Base-by-base conservation (phyloP, 2,329 filamentous ascomycete genomes). In the Trichoderma oligosporum region DNA sequence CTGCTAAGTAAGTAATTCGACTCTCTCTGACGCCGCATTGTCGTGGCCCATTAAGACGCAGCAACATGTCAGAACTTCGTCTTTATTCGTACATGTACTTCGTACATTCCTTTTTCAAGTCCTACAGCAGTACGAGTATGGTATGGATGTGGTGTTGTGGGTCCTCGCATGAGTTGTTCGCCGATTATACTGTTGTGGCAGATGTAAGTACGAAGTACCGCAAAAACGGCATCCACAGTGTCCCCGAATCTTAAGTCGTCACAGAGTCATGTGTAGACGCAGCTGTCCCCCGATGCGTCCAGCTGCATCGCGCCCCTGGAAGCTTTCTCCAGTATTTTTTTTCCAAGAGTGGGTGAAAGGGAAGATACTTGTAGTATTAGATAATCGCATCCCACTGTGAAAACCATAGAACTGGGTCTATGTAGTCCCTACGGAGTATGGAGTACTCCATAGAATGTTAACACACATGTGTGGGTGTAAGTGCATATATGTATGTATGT, bases 391-490 rank as follows among this genome's bases (percentile, higher is more conserved):
- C 39, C 51, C 39, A 18, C 39, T 29, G 39, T 31, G 22, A 55
- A 36, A 22, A 45, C 41, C 51, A 55, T 18, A 22, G 31, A 46
- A n/a, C 31, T 14, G 51, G 51, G 51, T 55, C 41, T 12, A n/a
- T n/a, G n/a, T n/a, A 14, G 41, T 36, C 9, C 22, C 20, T 29
- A 11, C 33, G 36, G 4, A 12, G 14, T 16, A 36, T 18, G 16
- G n/a, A n/a, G n/a, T n/a, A n/a, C n/a, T n/a, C n/a, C n/a, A n/a
- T 7, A 45, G 31, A 55, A 39, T 35, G 51, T 29, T 31, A 25
- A 44, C 51, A 38, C 22, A 14, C 39, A 41, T 48, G 33, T 47
- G 35, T 16, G 33, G 39, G 35, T 16, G 52, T 22, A 44, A 45
- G 41, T 18, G 45, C 35, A 29, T 29, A 24, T 51, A 49, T 16